Percentiles rank a stretch among this genome's conserved stretches.
phyloP scores from a whole-genome alignment of 108 stramenopile genomes.

The Aurantiochytrium sp. region DNA sequence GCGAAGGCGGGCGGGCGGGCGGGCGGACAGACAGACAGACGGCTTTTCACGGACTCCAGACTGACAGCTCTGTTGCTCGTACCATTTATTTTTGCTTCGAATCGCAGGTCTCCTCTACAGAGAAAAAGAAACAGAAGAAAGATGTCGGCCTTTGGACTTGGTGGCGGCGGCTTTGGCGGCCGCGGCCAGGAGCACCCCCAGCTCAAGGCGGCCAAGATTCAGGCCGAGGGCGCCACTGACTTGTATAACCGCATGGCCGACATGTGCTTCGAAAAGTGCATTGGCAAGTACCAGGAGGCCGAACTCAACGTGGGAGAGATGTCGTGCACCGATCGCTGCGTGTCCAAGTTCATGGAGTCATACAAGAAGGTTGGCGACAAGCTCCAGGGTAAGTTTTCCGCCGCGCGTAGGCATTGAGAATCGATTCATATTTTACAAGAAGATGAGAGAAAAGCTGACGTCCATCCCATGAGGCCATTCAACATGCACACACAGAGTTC shows the following conservation, averaged over 20 bases:
- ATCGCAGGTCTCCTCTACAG: too few relatives aligned
- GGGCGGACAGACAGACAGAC: too few relatives aligned
- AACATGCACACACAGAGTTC: neutral
- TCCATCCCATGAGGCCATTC: neutral
- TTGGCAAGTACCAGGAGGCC: constrained; percentile 70
- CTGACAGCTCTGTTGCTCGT: too few relatives aligned
- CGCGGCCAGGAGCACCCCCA: constrained; percentile 25
- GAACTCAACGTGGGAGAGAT: constrained; percentile 89
- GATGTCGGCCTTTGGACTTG: constrained; percentile 14
- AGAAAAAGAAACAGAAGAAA: neutral
- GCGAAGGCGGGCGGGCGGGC: too few relatives aligned
- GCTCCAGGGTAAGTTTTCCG: constrained; percentile 39
- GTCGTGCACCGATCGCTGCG: constrained; percentile 87
- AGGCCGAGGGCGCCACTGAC: constrained; percentile 94
- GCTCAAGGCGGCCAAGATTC: constrained; percentile 61
- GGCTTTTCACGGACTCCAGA: too few relatives aligned
- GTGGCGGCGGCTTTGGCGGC: neutral
- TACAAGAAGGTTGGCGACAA: constrained; percentile 76
- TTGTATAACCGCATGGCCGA: constrained; percentile 83
- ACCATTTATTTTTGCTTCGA: too few relatives aligned
- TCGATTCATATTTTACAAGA: neutral
- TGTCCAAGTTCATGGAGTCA: constrained; percentile 81
- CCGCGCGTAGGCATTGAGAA: neutral
- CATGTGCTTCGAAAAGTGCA: constrained; percentile 86
- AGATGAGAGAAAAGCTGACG: neutral